phyloP scores from a whole-genome alignment of 2,329 filamentous ascomycete species.

The Chaetomium globosum region DNA sequence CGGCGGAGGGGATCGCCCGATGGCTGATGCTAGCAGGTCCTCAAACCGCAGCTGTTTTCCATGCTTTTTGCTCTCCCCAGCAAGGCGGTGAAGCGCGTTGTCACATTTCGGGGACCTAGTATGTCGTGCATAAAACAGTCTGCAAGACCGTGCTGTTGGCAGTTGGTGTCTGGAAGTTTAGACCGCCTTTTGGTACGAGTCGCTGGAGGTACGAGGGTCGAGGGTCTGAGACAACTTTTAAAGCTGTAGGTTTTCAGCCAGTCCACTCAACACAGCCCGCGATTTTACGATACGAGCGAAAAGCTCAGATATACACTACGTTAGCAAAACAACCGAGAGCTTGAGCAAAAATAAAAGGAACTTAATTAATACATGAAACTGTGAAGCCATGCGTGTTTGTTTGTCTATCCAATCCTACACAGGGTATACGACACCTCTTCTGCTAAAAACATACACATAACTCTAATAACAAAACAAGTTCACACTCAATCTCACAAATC shows the following conservation, averaged over 20 bases:
- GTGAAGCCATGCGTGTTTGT: neutral
- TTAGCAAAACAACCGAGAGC: neutral
- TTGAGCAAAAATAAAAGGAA: neutral
- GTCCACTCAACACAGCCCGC: neutral
- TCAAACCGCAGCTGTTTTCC: constrained; percentile 9
- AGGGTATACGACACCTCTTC: neutral
- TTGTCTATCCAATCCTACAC: neutral
- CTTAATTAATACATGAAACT: neutral
- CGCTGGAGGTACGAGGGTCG: neutral
- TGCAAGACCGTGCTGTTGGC: neutral
- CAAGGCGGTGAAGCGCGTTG: neutral
- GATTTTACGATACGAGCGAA: neutral
- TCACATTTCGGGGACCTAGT: neutral
- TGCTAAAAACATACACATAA: neutral
- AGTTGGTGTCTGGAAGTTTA: constrained; percentile 5
- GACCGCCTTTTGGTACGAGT: constrained; percentile 2
- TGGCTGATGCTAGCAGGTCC: neutral
- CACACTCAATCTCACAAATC: constrained; percentile 11
- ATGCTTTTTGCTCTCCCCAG: neutral
- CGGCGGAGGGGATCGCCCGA: neutral
- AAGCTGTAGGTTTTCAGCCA: neutral
- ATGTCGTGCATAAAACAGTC: neutral
- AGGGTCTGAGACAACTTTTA: neutral
- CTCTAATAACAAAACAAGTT: neutral
- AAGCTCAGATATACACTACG: neutral